Percentiles rank a stretch among this genome's conserved stretches.
These are phyloP conservation scores for Boletus reticuloceps DNA, from an alignment of 768 basidiomycete genomes.

Conservation along the genomic window DNA sequence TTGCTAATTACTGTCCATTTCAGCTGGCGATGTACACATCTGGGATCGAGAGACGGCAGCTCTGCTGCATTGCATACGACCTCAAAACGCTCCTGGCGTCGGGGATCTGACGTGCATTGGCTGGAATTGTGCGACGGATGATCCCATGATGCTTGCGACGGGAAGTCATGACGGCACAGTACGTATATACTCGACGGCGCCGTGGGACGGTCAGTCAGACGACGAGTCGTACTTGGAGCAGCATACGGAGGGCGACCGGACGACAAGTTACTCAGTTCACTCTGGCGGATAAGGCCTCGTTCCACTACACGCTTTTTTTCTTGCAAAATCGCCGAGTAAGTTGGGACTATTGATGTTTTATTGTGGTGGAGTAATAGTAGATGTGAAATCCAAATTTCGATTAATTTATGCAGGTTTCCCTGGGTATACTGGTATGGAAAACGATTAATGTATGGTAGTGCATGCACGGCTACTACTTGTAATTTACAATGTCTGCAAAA, in stretches of 20 bases:
- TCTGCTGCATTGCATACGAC: slow-evolving; percentile 66
- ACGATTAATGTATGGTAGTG: slow-evolving; percentile 27
- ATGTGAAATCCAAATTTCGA: not conserved
- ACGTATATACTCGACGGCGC: slow-evolving; percentile 63
- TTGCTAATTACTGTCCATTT: slow-evolving; percentile 1
- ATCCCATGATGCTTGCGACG: slow-evolving; percentile 57
- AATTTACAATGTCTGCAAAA: slow-evolving; percentile 18
- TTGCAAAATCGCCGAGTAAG: not conserved
- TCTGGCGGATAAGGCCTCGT: slow-evolving; percentile 23
- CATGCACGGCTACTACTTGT: slow-evolving; percentile 15
- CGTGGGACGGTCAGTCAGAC: slow-evolving; percentile 22
- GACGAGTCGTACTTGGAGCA: slow-evolving; percentile 24
- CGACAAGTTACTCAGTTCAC: slow-evolving; percentile 25
- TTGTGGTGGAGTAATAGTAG: slow-evolving; percentile 8
- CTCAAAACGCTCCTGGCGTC: slow-evolving; percentile 44
- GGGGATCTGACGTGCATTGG: slow-evolving; percentile 79
- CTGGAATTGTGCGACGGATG: slow-evolving; percentile 68
- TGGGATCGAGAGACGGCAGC: slow-evolving; percentile 83
- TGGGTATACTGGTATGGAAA: slow-evolving; percentile 19
- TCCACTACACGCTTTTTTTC: slow-evolving; percentile 3
- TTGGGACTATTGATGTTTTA: slow-evolving; percentile 11
- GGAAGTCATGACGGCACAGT: slow-evolving; percentile 77
- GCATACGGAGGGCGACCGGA: slow-evolving; percentile 22
- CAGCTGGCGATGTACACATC: slow-evolving; percentile 80
- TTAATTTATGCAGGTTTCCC: slow-evolving; percentile 23